Base-by-base conservation (phyloP, 805 yeast genomes). In the Ogataea dorogensis region DNA sequence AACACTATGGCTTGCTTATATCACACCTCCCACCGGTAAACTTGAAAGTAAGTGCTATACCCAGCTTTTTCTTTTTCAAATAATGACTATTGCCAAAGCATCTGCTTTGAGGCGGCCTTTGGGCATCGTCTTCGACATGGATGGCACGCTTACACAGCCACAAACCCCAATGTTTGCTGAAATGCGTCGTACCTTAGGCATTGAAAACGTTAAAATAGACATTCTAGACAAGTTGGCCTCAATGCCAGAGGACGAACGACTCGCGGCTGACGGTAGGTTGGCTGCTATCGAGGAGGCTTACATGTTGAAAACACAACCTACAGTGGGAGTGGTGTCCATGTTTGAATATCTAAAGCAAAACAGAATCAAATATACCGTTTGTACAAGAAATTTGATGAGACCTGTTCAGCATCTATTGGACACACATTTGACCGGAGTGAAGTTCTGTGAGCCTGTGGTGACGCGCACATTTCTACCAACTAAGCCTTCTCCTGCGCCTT, bases 121-220 rank as follows among this genome's bases (percentile, higher is more conserved):
- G 46, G 86, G 86, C 0, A 53, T 83, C 5, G 65, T 83, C 1
- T 83, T 83, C 52, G 91, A 83, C 50, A 82, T 83, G 91, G 91
- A 83, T 53, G 89, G 89, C 5, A 83, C 91, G 0, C 53, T 83
- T 36, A 77, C 84, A 45, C 60, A 73, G 10, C 86, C 87, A 1
- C 86, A 80, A 40, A 57, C 65, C 1, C 52, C 57, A 49, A 63
- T 63, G 67, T 63, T 63, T 39, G 44, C 47, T 9, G 76, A 75
- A 30, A 80, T 81, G 86, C 65, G 86, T 38, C 63, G 67, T 14
- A 79, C 79, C 0, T 59, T 81, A 16, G 77, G 79, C 1, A 64
- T 79, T 8, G 53, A 52, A 10, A 27, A 48, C 19, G 63, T 62
- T 36, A 46, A 58, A 0, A 49, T 68, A 5, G 89, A 81, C 51